Evolutionary conservation across 106 monocot species (phyloP), one percentile per base, ranked within the genome.

Genomic region (Platanthera zijinensis): DNA sequence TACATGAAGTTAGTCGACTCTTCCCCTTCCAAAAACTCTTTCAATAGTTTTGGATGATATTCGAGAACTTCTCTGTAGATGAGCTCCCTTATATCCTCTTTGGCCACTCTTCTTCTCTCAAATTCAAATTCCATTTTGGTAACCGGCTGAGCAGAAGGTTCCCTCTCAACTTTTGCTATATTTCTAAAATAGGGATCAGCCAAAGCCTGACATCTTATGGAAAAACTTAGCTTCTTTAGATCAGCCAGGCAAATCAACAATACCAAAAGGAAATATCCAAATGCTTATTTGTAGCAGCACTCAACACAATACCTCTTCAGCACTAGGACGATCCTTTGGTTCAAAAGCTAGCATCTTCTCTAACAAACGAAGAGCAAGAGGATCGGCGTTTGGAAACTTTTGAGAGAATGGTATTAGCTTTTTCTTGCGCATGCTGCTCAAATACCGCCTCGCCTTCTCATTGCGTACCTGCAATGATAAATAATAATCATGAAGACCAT

Each of bases 101-200:
- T 95, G n/a, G 81, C 86, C 51, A 92, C 81, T 75, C 89, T 87
- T 28, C 92, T 79, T 68, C 95, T 87, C 81, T 95, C 95, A 78
- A 95, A 95, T 74, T 95, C 95, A 83, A 95, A 95, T 70, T 95
- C 95, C 84, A 95, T 82, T 70, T 95, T 95, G 47, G 92, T 89
- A 57, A 95, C 87, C 8, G 87, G 87, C 61, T 88, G 92, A 39
- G 89, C 84, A 50, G 92, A 95, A 67, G 95, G 92, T 71, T 95
- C 95, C 78, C 95, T 92, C 75, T 95, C 92, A 48, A 95, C 89
- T 21, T 85, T 95, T 28, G 95, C 92, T 78, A 95, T 83, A 75
- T 85, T 81, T 69, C 78, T 95, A 78, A 95, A 95, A 90, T 95
- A 95, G 49, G 89, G 92, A 90, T 95, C 95, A 52, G 89, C 92